Conservation (phyloP, 192 early-diverging fungal genomes). For the Nowakowskiella sp. region DNA sequence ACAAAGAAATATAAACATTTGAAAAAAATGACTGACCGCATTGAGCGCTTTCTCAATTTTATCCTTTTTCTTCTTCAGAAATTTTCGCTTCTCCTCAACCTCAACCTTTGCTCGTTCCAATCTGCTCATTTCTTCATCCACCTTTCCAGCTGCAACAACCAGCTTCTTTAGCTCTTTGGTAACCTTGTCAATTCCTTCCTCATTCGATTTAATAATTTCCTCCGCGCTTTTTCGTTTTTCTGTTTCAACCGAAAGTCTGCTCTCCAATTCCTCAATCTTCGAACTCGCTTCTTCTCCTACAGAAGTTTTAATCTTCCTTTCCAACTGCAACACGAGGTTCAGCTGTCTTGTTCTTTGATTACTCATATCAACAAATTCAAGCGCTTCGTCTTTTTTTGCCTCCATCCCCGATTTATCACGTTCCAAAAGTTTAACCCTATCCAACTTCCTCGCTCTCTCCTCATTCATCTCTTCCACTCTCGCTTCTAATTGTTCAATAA, state of each 20-base stretch:
- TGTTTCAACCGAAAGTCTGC: constrained; percentile 1
- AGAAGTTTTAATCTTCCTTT: background rate
- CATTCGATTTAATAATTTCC: background rate
- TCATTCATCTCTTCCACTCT: constrained; percentile 71
- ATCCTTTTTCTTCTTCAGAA: constrained; percentile 68
- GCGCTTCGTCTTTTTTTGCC: constrained; percentile 10
- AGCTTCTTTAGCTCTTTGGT: constrained; percentile 9
- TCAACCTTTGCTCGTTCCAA: constrained; percentile 75
- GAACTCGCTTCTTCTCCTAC: background rate
- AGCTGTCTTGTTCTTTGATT: constrained; percentile 6
- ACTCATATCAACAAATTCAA: constrained; percentile 10
- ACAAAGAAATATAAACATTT: background rate
- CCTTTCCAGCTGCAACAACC: constrained; percentile 2
- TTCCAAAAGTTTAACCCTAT: constrained; percentile 80
- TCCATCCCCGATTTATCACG: constrained; percentile 44
- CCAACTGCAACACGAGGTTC: constrained; percentile 1
- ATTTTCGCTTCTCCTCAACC: constrained; percentile 77
- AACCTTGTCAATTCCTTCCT: constrained; percentile 5
- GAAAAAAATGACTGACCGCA: constrained; percentile 26
- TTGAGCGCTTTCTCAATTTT: constrained; percentile 64
- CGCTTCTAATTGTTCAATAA: constrained; percentile 64
- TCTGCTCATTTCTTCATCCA: background rate
- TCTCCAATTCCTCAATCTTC: background rate
- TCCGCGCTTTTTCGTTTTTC: background rate
- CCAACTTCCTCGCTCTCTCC: constrained; percentile 68